A percentile compares a stretch with the other conserved stretches of the same genome.
Conservation (phyloP, 2,329 filamentous ascomycete species). For the Pseudogymnoascus sp. region DNA sequence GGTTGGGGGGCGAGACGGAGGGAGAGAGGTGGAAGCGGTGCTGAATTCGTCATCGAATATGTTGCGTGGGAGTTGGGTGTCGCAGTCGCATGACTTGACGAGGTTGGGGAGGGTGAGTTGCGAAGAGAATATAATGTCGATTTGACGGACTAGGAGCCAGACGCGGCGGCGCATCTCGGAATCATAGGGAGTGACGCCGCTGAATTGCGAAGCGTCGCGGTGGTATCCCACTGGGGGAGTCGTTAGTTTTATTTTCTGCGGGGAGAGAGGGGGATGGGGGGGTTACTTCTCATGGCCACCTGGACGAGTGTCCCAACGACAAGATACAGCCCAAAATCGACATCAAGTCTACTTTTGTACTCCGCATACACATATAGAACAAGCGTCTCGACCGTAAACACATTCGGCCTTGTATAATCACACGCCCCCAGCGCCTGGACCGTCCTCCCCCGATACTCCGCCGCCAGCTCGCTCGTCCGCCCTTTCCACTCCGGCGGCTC, state of each 20-base stretch:
- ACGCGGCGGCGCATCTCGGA: constrained; percentile 66
- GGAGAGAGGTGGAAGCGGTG: constrained; percentile 58
- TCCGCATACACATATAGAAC: constrained; percentile 70
- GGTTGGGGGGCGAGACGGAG: constrained; percentile 56
- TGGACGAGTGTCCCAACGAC: constrained; percentile 47
- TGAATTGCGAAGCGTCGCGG: constrained; percentile 67
- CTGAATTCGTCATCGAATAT: constrained; percentile 75
- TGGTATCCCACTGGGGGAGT: constrained; percentile 68
- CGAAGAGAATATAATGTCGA: constrained; percentile 70
- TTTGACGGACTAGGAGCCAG: constrained; percentile 65
- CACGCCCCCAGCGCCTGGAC: constrained; percentile 70
- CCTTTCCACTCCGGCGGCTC: constrained; percentile 70
- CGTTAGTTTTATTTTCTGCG: background rate
- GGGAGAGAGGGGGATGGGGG: background rate
- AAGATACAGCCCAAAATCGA: constrained; percentile 48
- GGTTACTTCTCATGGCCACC: constrained; percentile 41
- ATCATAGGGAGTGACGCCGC: constrained; percentile 63
- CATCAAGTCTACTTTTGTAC: constrained; percentile 64
- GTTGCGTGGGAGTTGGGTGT: constrained; percentile 67
- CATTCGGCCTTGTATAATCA: constrained; percentile 68
- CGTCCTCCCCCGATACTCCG: constrained; percentile 61
- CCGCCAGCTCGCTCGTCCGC: constrained; percentile 48
- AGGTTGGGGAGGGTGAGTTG: constrained; percentile 56
- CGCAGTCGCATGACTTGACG: constrained; percentile 66
- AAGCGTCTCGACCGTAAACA: constrained; percentile 72